Evolutionary conservation across 2,329 filamentous ascomycete genomes (phyloP), one percentile per base, ranked within the genome.

Genomic region (Pseudovirgaria hyperparasitica): DNA sequence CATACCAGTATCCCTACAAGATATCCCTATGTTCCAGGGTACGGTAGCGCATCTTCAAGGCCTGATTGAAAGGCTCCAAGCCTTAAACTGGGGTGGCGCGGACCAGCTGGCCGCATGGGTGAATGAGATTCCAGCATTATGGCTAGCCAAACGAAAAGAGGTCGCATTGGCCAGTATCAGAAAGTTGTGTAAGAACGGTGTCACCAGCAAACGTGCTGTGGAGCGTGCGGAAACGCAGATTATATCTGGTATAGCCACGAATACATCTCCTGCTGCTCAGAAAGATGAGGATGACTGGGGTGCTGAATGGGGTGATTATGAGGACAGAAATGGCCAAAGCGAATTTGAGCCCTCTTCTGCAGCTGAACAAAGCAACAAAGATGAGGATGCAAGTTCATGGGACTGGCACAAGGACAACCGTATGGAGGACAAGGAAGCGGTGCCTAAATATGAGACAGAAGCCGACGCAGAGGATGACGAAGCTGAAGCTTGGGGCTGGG

Each of bases 181-280:
- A 14, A 67, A 57, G 12, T 69, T 77, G 23, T 64, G 94, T 3
- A 65, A 73, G 4, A 58, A 60, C 27, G 81, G 78, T 6, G 66
- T 87, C 20, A 75, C 76, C 6, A 55, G 63, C 15, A 66, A 76
- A 9, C 78, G 72, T 39, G 63, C 68, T 23, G 85, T 92, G 1
- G 85, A 94, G 50, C 73, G 80, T 41, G 64, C 92, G 1, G 87
- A 96, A 52, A 92, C 76, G 25, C 78, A 90, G 43, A 72, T 78
- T 48, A 65, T 94, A 1, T 76, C 75, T 2, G 65, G 68, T 25
- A 72, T 78, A 37, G 78, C 81, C 27, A 70, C 72, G 29, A 64
- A 78, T 33, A 62, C 85, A 19, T 57, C 67, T 13, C 64, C 63
- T 9, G 51, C 55, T 9, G 59, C 61, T 13, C 39, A 46, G 64